phyloP scores from a whole-genome alignment of 2,329 filamentous ascomycete species.

The Epichloe baconii region DNA sequence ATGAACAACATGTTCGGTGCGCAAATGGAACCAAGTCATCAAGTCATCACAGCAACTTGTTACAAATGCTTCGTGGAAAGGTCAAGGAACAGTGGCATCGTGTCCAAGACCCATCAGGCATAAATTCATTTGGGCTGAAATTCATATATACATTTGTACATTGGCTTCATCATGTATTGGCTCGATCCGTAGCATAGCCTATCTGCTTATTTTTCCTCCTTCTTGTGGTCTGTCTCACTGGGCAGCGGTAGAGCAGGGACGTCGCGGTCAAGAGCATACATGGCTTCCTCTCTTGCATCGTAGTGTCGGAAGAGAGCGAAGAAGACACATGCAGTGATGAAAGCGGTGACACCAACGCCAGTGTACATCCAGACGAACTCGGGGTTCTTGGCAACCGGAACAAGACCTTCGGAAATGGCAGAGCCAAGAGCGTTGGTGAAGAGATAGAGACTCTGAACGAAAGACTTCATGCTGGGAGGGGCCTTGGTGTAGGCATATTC shows the following conservation, averaged over 20 bases:
- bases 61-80: background rate
- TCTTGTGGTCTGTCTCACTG: background rate
- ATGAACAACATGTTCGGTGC: too few species aligned
- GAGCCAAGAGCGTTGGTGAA: conserved; percentile 46
- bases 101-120: background rate
- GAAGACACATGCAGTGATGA: conserved; percentile 37
- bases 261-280: conserved; percentile 26
- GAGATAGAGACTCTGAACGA: conserved; percentile 45
- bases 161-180: background rate
- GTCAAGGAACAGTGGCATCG: background rate
- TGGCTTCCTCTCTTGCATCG: conserved; percentile 23
- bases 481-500: conserved; percentile 67
- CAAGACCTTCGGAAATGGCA: conserved; percentile 47
- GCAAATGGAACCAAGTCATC: too few species aligned
- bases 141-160: background rate
- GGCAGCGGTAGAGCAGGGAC: conserved; percentile 11
- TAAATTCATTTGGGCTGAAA: background rate
- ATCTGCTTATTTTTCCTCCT: background rate
- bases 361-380: conserved; percentile 54
- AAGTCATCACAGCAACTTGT: background rate
- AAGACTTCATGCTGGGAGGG: conserved; percentile 53
- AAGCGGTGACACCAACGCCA: conserved; percentile 37
- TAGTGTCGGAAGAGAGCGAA: conserved; percentile 29
- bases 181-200: background rate
- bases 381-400: conserved; percentile 48